Evolutionary conservation across 2,329 filamentous ascomycete species (phyloP), one percentile per base, ranked within the genome.

Genomic region (Furcasterigmium furcatum): DNA sequence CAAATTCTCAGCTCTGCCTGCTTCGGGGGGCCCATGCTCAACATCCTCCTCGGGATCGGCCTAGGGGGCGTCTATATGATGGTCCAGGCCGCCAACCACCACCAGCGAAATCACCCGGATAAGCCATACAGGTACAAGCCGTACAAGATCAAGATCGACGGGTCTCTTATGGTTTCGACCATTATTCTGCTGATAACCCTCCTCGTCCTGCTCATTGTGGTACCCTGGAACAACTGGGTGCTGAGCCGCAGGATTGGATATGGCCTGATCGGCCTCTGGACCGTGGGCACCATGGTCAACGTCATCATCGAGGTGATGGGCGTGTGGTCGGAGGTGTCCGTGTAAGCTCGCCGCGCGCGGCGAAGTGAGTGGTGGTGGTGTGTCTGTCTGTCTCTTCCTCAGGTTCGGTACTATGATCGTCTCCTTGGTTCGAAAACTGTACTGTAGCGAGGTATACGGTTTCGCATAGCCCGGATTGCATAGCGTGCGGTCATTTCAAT

Each of bases 11-110:
- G 78, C 34, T 91, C 88, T 27, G 94, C 94, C 5, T 99, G 94
- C 62, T 96, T 99, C 62, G 94, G 94, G n/a, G 95, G 94, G 0
- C 94, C 94, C 0, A 92, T 99, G 90, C 79, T 99, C 34, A 99
- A 99, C 58, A 99, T 99, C 51, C 72, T 99, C 0, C 79, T 99
- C 4, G 94, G 94, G 1, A 91, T 99, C 43, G 94, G 94, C n/a
- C 74, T 97, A 4, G 88, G 87, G 21, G 94, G 94, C 14, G 79
- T 89, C 32, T 95, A 91, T 62, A 94, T 96, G 79, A 91, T 88
- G 46, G 75, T 95, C 14, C 77, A 78, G 45, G 77, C 81, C 25
- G 87, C 86, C 16, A 80, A 86, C 55, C 74, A 80, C 51, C 74
- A 74, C 43, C 82, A 88, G 49, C 66, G 72, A 22, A 84, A 85